phyloP scores from a whole-genome alignment of 108 stramenopile species.

The Pseudonitzschia delicatissima region DNA sequence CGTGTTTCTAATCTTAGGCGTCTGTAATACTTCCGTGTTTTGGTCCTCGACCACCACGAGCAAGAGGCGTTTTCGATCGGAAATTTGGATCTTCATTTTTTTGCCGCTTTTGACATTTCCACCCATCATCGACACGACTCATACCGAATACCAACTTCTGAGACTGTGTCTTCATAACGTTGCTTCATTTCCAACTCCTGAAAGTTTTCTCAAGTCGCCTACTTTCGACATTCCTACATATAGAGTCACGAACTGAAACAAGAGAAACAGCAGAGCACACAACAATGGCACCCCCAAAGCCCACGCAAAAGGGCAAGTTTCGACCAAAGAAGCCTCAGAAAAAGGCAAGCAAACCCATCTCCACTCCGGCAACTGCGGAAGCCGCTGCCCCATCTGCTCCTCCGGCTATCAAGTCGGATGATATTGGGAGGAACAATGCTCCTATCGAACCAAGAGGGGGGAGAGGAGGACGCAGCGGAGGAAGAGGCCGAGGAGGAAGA shows the following conservation, averaged over 20 bases:
- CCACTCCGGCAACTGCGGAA: neutral
- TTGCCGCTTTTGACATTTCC: too few relatives aligned
- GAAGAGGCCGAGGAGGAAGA: constrained; percentile 34
- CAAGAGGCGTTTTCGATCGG: neutral
- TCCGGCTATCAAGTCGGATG: constrained; percentile 17
- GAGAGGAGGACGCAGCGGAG: constrained; percentile 3
- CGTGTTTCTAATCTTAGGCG: neutral
- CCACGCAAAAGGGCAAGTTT: constrained; percentile 80
- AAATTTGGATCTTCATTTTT: too few relatives aligned
- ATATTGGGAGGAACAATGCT: constrained; percentile 5
- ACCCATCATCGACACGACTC: too few relatives aligned
- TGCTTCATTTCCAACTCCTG: too few relatives aligned
- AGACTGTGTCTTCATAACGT: too few relatives aligned
- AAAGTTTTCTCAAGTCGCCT: too few relatives aligned
- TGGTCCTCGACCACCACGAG: constrained; percentile 6
- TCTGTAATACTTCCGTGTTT: neutral
- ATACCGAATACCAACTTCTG: too few relatives aligned
- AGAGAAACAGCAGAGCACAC: neutral
- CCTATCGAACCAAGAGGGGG: neutral
- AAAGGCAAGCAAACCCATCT: constrained; percentile 19
- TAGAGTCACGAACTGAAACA: too few relatives aligned
- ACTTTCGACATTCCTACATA: too few relatives aligned
- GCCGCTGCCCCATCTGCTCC: constrained; percentile 12
- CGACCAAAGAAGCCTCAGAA: constrained; percentile 72
- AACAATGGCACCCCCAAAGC: constrained; percentile 37